Base-by-base conservation (phyloP, 345 rosid genomes). In the Populus pruinosa region DNA sequence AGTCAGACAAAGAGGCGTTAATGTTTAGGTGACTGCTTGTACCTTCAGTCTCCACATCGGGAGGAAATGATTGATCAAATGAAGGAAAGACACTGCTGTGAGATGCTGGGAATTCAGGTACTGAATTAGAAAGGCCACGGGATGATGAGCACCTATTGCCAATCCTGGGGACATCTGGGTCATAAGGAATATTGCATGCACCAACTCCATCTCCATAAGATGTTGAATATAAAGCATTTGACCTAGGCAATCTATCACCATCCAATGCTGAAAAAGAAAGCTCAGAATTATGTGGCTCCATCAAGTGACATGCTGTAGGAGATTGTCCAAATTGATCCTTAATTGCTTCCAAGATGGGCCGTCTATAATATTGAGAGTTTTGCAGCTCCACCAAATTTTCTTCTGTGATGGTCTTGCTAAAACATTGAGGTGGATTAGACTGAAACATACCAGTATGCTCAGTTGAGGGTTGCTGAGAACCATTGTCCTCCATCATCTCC, bases 131-230 rank as follows among this genome's bases (percentile, higher is more conserved):
- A n/a, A 63, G 65, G 10, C 55, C 74, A 20, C 47, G 33, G 55
- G 77, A 75, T 38, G 82, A 77, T 16, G 82, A 76, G 64, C 36
- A 43, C 53, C 67, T 8, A 71, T 69, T 31, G 47, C 75, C 59
- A 56, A 67, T 70, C 78, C 36, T 2, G 38, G 81, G 82, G 53
- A 29, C 73, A 78, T 78, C 79, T 35, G 78, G 74, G 64, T 82
- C 83, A 79, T 76, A 75, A 59, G 73, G 77, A 61, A 76, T 73
- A 83, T 70, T 55, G 64, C 72, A 80, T 49, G 66, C 69, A 78
- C 41, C 67, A 65, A 39, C 11, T 72, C 82, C 65, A 81, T 76
- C 80, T 67, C 76, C 79, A 72, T 27, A 23, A 81, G 71, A 55
- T 47, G 75, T 38, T 1, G 84, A 73, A 31, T 80, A 33, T 61